These are phyloP conservation scores for Euclidium syriacum DNA, from an alignment of 345 rosid species.

Conservation along the genomic window DNA sequence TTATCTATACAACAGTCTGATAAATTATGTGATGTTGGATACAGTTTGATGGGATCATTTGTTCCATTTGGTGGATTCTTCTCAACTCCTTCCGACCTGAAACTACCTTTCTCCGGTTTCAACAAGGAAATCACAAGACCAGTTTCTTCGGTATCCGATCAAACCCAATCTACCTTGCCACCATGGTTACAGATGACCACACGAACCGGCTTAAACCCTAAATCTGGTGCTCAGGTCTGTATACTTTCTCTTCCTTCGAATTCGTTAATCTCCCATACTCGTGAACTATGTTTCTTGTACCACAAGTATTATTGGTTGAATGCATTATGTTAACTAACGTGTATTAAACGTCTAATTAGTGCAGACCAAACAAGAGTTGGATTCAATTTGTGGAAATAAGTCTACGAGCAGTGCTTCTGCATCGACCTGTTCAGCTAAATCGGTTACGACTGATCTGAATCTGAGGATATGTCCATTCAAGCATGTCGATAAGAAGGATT, in stretches of 20 bases:
- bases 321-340: conserved; percentile 30
- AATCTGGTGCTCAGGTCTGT: conserved; percentile 42
- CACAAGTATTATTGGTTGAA: background rate
- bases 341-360: conserved; percentile 44
- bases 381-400: conserved; percentile 9
- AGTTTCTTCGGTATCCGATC: conserved; percentile 53
- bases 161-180: conserved; percentile 49
- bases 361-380: conserved; percentile 57
- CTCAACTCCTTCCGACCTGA: conserved; percentile 53
- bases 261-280: background rate
- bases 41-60: conserved; percentile 93
- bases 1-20: background rate
- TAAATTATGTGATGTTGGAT: background rate
- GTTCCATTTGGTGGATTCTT: conserved; percentile 92
- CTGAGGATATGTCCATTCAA: conserved; percentile 38
- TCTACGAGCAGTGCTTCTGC: conserved; percentile 17
- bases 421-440: conserved; percentile 26
- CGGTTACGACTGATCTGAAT: conserved; percentile 52
- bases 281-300: conserved; percentile 1
- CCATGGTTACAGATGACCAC: conserved; percentile 73
- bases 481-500: conserved; percentile 4
- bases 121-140: conserved; percentile 13
- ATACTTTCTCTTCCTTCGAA: background rate
- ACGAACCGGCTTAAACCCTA: conserved; percentile 33
- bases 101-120: conserved; percentile 35